Base-by-base conservation (phyloP, 83 land plant genomes). In the Diphasiastrum complanatum region DNA sequence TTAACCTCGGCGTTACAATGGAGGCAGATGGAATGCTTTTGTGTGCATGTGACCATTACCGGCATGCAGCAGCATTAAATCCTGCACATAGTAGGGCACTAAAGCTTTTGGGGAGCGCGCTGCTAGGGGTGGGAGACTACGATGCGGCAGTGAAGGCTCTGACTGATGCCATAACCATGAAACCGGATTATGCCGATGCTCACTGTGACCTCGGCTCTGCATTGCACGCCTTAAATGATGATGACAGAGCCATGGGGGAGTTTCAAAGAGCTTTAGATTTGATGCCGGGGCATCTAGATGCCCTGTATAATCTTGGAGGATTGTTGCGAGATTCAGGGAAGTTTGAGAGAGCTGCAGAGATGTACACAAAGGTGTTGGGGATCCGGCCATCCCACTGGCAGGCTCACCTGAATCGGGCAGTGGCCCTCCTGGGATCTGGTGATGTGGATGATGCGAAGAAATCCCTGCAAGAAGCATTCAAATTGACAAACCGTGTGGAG, bases 191-290 rank as follows among this genome's bases (percentile, higher is more conserved):
- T 72, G 89, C 96, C 4, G 96, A 93, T 73, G 99, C 99, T 4
- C 99, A 89, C 51, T 93, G 99, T 68, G 99, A 93, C 67, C 81
- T 93, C 53, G 99, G 92, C 5, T 93, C 99, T 1, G 85, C 79
- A 4, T 72, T 93, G 52, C 99, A 93, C 66, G 91, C 96, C 3
- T 61, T 89, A 72, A 81, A 83, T 5, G 96, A 93, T 43, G 82
- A 83, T 68, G 96, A 93, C 34, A 60, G 71, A 77, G 99, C 92
- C 47, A 81, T 83, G 54, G 67, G 56, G 58, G 96, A 83, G 75
- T 93, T 85, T 65, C 96, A 93, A 65, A 93, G 81, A 60, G 99
- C 96, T 5, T 83, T 93, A 40, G 99, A 93, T 63, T 67, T 93
- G 58, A 85, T 80, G 36, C 96, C 91, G 2, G 90, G 84, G 47